Evolutionary conservation across 306 rosid genomes (phyloP), one percentile per base, ranked within the genome.

Genomic region (Trifolium fragiferum): DNA sequence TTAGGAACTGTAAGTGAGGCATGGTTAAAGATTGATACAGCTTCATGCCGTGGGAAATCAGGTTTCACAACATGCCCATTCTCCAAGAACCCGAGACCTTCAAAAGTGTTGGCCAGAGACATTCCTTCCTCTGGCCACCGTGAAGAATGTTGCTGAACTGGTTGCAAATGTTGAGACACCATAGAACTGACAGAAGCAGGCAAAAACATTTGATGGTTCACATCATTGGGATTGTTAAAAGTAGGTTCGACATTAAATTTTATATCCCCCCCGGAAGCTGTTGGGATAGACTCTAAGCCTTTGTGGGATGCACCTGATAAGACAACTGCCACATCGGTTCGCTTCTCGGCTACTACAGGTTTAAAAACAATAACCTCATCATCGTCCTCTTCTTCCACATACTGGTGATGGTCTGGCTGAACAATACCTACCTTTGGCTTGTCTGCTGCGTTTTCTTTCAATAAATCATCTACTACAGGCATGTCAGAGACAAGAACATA

Each of bases 291-390:
- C 74, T 77, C 83, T 66, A 79, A 33, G 67, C 87, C 82, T 30
- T 84, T 89, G 76, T n/a, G 70, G 53, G 80, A 66, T 20, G 46
- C 77, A 86, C 79, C 65, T 53, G 86, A 67, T 25, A 88, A 79
- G 55, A 58, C 76, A 73, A 65, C 47, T 43, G 41, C 54, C 44
- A 44, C 63, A 69, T 90, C 92, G 53, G 81, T 68, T 64, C 69
- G 87, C 82, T 90, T 94, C 82, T 94, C 99, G 25, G 91, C 70
- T 70, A 81, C 83, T 33, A 85, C 38, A 47, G 99, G 99, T 78
- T 94, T 94, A 70, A 92, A 94, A 80, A 94, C 98, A 79, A 94
- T 94, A 33, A 94, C 95, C 78, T 94, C 99, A 11, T 94, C 99
- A 14, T 94, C 96, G 6, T 94, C 97, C 67, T 94, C 98, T 70